A percentile compares a stretch with the other conserved stretches of the same genome.
These are phyloP conservation scores for Suillus luteus DNA, from an alignment of 768 basidiomycete genomes.

Conservation along the genomic window DNA sequence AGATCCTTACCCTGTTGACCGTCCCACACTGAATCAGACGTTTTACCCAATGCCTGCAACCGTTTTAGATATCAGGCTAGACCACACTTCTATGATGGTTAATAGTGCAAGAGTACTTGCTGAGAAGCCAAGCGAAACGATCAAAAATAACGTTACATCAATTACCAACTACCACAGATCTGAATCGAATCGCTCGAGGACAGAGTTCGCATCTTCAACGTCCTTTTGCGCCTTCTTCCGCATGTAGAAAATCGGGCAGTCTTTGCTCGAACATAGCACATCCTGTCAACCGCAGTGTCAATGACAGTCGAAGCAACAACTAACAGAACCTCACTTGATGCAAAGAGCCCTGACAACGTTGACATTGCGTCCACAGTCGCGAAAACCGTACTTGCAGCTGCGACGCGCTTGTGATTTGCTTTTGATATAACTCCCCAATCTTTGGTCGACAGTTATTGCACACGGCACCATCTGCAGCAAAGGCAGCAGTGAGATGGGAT, in stretches of 20 bases:
- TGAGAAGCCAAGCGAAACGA: not conserved
- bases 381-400: constrained; percentile 89
- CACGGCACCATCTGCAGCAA: constrained; percentile 75
- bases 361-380: constrained; percentile 97
- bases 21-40: not conserved
- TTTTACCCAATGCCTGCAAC: not conserved
- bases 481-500: constrained; percentile 13
- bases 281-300: constrained; percentile 53
- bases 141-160: not conserved
- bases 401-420: constrained; percentile 76
- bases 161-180: constrained; percentile 59
- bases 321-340: constrained; percentile 65
- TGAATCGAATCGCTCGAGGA: constrained; percentile 82
- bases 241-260: constrained; percentile 99
- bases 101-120: not conserved
- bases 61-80: not conserved
- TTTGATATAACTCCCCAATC: constrained; percentile 90
- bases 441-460: constrained; percentile 90
- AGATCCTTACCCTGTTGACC: not conserved
- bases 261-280: constrained; percentile 93
- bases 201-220: constrained; percentile 79
- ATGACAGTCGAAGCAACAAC: not conserved
- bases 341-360: constrained; percentile 96
- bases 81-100: not conserved
- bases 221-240: constrained; percentile 98